Evolutionary conservation across 1,284 basidiomycete species (phyloP).

Genomic region (Ceratobasidium sp.): DNA sequence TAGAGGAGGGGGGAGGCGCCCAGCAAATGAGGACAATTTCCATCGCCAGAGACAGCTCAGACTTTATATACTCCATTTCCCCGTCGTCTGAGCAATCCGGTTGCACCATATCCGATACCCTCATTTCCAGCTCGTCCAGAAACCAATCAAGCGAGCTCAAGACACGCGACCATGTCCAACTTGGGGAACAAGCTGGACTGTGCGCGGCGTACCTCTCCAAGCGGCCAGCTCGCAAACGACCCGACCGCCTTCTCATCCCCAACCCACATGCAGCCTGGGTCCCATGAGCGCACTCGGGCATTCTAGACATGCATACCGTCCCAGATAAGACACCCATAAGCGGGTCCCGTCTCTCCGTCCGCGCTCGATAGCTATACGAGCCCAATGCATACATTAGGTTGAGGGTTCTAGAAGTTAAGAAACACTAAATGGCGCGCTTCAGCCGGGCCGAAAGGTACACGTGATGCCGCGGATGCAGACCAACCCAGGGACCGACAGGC

Average conservation of each 20-base stretch:
- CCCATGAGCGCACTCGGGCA: background rate
- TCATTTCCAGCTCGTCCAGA: background rate
- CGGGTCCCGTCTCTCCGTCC: background rate
- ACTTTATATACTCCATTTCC: background rate
- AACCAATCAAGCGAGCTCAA: background rate
- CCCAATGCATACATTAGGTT: background rate
- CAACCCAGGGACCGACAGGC: conserved; percentile 7
- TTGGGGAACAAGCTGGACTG: background rate
- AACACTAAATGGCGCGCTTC: background rate
- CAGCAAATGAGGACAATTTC: background rate
- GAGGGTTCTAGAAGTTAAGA: background rate
- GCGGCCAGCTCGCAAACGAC: conserved; percentile 7
- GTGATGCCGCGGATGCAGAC: conserved; percentile 9
- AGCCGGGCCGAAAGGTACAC: background rate
- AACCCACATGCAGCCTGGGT: background rate
- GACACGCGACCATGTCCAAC: background rate
- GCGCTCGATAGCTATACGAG: background rate
- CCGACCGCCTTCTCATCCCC: background rate
- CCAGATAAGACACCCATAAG: background rate
- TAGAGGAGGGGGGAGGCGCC: background rate
- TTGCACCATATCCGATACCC: background rate
- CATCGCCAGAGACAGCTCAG: background rate
- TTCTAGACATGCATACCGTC: background rate
- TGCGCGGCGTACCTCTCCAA: background rate
- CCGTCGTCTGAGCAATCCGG: background rate